Base-by-base conservation (phyloP, 345 rosid genomes). In the Capsella bursapastoris region DNA sequence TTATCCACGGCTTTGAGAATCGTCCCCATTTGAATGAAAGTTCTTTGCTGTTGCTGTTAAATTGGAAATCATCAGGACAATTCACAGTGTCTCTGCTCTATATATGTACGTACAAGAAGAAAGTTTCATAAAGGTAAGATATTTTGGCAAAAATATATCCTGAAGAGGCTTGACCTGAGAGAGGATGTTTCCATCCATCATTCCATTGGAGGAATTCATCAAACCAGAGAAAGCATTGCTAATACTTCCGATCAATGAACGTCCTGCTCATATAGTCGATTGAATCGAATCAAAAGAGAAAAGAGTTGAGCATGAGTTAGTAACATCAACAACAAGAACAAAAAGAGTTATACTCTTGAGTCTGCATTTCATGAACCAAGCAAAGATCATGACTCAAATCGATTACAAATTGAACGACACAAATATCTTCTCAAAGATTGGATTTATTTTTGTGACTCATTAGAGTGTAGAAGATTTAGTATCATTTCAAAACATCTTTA, bases 1-100 rank as follows among this genome's bases (percentile, higher is more conserved):
- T 87, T 91, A 80, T 95, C 97, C 74, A 83, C 93, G 3, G 83
- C 96, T 79, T 92, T 86, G 41, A 90, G 91, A 50, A 86, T 83
- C 0, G 89, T 92, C 66, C 97, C 87, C 92, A 90, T 95, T 82
- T 95, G 97, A 44, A 86, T 86, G 70, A 95, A 92, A 50, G 91
- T 88, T 83, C 97, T 86, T 59, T 51, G 82, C 63, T 87, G 90
- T 87, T 85, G 83, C 75, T 70, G 57, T 47, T 22, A 2, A 8
- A 52, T 18, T 62, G 25, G 62, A 72, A 72, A 60, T 7, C 60
- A 62, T 40, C 27, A 72, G 35, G 44, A 72, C 55, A 10, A 2
- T 37, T 22, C 27, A 43, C 12, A 12, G 25, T 3, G n/a, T 5
- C 10, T 12, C 7, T 25, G 25, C 35, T 38, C 38, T n/a, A 38